phyloP scores from a whole-genome alignment of 2,329 filamentous ascomycete genomes.

The Thermochaetoides dissita region DNA sequence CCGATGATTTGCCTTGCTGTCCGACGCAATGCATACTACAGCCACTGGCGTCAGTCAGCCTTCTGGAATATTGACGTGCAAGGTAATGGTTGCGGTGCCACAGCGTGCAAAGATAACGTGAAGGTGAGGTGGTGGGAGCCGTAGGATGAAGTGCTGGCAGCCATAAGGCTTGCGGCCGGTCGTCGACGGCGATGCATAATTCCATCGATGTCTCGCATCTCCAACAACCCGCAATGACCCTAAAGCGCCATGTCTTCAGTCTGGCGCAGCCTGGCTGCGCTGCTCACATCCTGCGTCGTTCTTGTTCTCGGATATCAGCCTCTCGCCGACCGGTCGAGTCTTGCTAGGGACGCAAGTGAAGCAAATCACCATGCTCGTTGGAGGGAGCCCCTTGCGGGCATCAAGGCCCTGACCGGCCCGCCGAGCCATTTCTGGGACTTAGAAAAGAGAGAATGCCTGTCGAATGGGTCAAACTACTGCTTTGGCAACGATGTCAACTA shows the following conservation, averaged over 20 bases:
- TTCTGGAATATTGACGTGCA: too few species aligned
- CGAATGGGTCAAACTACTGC: conserved; percentile 23
- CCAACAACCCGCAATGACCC: conserved; percentile 10
- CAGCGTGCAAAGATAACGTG: too few species aligned
- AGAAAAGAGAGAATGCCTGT: conserved; percentile 16
- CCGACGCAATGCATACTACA: conserved; percentile 4
- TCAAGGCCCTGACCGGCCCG: conserved; percentile 12
- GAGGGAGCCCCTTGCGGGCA: conserved; percentile 10
- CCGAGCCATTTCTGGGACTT: conserved; percentile 9
- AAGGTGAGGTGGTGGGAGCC: too few species aligned
- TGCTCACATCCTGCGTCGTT: not conserved
- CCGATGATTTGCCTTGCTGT: conserved; percentile 7
- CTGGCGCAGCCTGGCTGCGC: conserved; percentile 7
- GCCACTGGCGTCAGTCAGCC: too few species aligned
- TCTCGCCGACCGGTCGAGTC: too few species aligned
- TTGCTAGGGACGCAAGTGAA: too few species aligned
- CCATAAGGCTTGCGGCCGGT: too few species aligned
- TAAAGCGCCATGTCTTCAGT: conserved; percentile 9
- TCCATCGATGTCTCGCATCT: not conserved
- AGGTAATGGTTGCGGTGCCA: too few species aligned
- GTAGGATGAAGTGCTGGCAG: too few species aligned
- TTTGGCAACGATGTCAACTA: conserved; percentile 17
- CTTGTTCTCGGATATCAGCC: too few species aligned
- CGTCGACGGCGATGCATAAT: too few species aligned
- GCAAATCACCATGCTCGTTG: conserved; percentile 3